A percentile compares a stretch with the other conserved stretches of the same genome.
phyloP scores from a whole-genome alignment of 2,329 filamentous ascomycete genomes.

The Paraphaeosphaeria sporulosa region DNA sequence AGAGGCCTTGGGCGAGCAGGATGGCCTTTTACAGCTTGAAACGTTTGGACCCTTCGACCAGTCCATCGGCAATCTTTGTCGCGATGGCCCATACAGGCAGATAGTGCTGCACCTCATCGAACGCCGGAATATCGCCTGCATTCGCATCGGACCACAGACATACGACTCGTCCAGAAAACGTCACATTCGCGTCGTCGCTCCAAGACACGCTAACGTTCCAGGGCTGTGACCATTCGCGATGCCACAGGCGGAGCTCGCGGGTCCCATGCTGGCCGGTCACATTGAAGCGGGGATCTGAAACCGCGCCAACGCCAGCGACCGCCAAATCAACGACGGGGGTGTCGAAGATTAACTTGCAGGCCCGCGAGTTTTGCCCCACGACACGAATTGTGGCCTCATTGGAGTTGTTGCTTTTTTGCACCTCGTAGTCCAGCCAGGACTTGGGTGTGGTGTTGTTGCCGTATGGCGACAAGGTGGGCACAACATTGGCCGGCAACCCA shows the following conservation, averaged over 20 bases:
- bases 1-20: constrained; percentile 28
- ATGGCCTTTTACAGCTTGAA: constrained; percentile 55
- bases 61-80: constrained; percentile 76
- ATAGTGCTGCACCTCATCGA: constrained; percentile 80
- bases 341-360: constrained; percentile 78
- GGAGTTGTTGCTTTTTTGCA: constrained; percentile 56
- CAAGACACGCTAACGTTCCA: constrained; percentile 81
- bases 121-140: constrained; percentile 76
- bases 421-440: constrained; percentile 72
- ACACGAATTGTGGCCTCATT: constrained; percentile 70
- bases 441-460: constrained; percentile 36
- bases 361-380: constrained; percentile 76
- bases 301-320: constrained; percentile 68
- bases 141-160: constrained; percentile 94
- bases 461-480: constrained; percentile 49
- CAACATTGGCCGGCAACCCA: constrained; percentile 71
- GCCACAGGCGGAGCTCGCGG: constrained; percentile 78
- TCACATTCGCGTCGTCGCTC: constrained; percentile 51
- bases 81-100: constrained; percentile 81
- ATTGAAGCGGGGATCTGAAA: constrained; percentile 71
- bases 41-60: constrained; percentile 80
- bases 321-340: constrained; percentile 69
- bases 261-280: constrained; percentile 69
- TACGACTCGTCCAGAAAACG: constrained; percentile 66
- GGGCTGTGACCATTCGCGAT: constrained; percentile 76